Percentiles rank a stretch among this genome's conserved stretches.
Conservation (phyloP, 192 early-diverging fungal genomes). For the Linnemannia zychae region DNA sequence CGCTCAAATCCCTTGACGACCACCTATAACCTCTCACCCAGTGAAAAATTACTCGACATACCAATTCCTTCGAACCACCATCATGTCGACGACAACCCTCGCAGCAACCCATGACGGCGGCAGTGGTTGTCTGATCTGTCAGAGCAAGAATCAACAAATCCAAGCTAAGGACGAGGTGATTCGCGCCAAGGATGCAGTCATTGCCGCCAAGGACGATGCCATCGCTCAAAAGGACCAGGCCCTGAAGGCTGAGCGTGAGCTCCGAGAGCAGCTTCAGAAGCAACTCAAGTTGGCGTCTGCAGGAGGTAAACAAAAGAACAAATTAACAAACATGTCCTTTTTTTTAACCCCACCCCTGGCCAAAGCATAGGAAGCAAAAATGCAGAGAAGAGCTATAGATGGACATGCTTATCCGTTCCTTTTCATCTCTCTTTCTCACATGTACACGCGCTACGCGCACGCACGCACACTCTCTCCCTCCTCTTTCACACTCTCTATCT, state of each 20-base stretch:
- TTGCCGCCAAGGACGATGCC: slow-evolving; percentile 43
- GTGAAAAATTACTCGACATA: no score
- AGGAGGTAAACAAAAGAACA: slow-evolving; percentile 24
- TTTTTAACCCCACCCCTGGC: neutral
- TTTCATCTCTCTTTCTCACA: neutral
- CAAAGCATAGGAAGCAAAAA: neutral
- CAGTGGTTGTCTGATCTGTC: slow-evolving; percentile 24
- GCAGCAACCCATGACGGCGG: neutral
- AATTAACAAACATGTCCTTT: neutral
- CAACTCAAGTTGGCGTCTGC: slow-evolving; percentile 33
- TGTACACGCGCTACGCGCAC: neutral
- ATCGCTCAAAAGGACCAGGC: slow-evolving; percentile 43
- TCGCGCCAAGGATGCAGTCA: slow-evolving; percentile 40
- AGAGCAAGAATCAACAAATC: slow-evolving; percentile 39
- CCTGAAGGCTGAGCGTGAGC: slow-evolving; percentile 32
- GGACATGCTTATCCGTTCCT: neutral
- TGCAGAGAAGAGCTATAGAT: neutral
- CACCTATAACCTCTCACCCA: neutral
- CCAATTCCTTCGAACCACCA: neutral
- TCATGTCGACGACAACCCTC: slow-evolving; percentile 6
- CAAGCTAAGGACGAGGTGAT: slow-evolving; percentile 41
- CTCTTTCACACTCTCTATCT: neutral
- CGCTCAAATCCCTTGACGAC: neutral
- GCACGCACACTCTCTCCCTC: neutral
- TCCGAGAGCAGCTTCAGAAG: slow-evolving; percentile 42